Evolutionary conservation across 192 early-diverging fungal species (phyloP), one percentile per base, ranked within the genome.

Genomic region (Lunasporangiospora selenospora): DNA sequence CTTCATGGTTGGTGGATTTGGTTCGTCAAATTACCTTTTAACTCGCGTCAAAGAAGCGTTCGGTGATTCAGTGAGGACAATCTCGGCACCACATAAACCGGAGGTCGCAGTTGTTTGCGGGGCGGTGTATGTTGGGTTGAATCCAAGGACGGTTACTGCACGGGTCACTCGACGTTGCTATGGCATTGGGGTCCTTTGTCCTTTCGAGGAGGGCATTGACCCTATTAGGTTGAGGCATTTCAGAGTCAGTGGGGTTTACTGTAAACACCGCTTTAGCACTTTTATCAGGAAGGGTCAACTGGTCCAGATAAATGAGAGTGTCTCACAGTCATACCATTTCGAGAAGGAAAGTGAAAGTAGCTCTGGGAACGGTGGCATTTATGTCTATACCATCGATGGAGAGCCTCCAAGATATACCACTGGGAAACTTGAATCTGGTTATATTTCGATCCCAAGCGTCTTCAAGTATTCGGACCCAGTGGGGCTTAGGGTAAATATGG

Each of bases 1-100:
- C 31, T 79, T 81, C 34, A 59, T 81, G 46, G 80, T 79, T 3
- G 80, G 80, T 52, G 80, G 80, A 6, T 83, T 83, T 53, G 76
- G 78, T 23, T 73, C 80, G 27, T 80, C 78, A 21, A 75, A 58
- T 24, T 83, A 83, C 58, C 52, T 83, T 2, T 62, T 78, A 33
- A 50, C 58, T 24, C 52, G 75, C 43, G 67, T 81, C 0, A 64
- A 70, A 48, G 67, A 70, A 21, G 67, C 36, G 8, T 83, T 75
- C 52, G 64, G 47, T 13, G 52, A 50, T 21, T 46, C 41, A 6
- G 79, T 80, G 5, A 53, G 54, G 24, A 75, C 53, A 39, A 83
- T 83, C 44, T 46, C 58, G n/a, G 63, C 65, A 33, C 75, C 75
- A 24, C 9, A 56, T 16, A 58, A 48, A 27, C 64, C 75, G 0